phyloP scores from a whole-genome alignment of 345 rosid species.

The Geranium rotundifolium region DNA sequence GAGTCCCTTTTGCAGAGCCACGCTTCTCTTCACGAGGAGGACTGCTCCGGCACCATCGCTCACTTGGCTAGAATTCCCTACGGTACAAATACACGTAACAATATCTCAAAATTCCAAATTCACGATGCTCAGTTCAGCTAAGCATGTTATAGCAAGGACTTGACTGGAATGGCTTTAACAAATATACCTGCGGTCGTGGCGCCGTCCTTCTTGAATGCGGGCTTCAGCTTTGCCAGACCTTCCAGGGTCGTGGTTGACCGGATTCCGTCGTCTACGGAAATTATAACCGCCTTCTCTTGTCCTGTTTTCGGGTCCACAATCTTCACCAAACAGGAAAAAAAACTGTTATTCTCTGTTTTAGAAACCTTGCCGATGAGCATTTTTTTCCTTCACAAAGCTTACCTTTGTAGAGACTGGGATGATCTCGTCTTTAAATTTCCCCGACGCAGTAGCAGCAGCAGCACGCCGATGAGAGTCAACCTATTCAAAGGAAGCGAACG shows the following conservation, averaged over 20 bases:
- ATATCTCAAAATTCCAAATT: conserved; percentile 5
- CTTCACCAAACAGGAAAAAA: conserved; percentile 23
- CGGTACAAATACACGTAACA: conserved; percentile 5
- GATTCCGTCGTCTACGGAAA: conserved; percentile 77
- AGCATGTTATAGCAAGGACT: not conserved
- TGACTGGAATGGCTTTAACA: not conserved
- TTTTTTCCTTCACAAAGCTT: not conserved
- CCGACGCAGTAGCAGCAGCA: conserved; percentile 71
- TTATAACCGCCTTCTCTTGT: conserved; percentile 48
- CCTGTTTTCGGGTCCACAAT: conserved; percentile 77
- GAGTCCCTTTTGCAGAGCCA: conserved; percentile 75
- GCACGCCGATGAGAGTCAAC: conserved; percentile 92
- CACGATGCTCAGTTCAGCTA: not conserved
- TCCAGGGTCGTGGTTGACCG: conserved; percentile 54
- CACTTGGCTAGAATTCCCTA: conserved; percentile 93
- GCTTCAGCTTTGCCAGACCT: conserved; percentile 68
- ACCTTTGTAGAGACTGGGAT: conserved; percentile 82
- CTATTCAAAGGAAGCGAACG: conserved; percentile 27
- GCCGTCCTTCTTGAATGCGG: conserved; percentile 75
- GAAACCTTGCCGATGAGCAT: not conserved
- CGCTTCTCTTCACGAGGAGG: conserved; percentile 78
- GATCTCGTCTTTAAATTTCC: conserved; percentile 87
- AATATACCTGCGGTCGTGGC: conserved; percentile 89
- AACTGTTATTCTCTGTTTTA: conserved; percentile 6
- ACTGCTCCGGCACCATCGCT: conserved; percentile 99